phyloP scores from a whole-genome alignment of 352 stramenopile genomes.

The Plasmopara halstedii region DNA sequence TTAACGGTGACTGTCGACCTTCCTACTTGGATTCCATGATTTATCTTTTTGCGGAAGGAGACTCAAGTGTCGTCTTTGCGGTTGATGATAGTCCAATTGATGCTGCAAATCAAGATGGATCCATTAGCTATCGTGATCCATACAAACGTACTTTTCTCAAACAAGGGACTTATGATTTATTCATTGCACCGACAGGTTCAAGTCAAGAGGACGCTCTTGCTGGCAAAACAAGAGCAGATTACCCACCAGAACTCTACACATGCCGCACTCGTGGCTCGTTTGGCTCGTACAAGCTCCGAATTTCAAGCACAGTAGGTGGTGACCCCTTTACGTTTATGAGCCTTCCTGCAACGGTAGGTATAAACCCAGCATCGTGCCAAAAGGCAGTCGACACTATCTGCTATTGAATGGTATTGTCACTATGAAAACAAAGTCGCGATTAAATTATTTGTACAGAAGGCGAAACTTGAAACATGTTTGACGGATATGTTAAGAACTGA shows the following conservation, averaged over 20 bases:
- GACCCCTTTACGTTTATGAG: conserved; percentile 13
- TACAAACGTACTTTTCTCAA: conserved; percentile 37
- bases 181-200: conserved; percentile 24
- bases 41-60: conserved; percentile 36
- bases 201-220: conserved; percentile 15
- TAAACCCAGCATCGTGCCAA: conserved; percentile 4
- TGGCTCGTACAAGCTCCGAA: conserved; percentile 26
- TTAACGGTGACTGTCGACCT: conserved; percentile 55
- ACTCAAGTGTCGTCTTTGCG: conserved; percentile 17
- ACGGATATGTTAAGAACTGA: too few relatives aligned
- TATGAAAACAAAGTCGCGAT: too few relatives aligned
- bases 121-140: conserved; percentile 37
- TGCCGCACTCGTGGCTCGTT: conserved; percentile 10
- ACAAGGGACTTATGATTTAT: conserved; percentile 33
- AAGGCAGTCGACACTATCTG: conserved; percentile 14
- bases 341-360: conserved; percentile 6
- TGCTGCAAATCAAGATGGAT: conserved; percentile 18
- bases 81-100: conserved; percentile 28
- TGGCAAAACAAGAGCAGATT: conserved; percentile 11
- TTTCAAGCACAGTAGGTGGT: conserved; percentile 21
- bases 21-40: conserved; percentile 48
- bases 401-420: too few relatives aligned
- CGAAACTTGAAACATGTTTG: too few relatives aligned
- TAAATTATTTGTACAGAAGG: too few relatives aligned
- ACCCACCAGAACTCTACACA: conserved; percentile 20